Conservation (phyloP, 2,329 filamentous ascomycete genomes). For the Monosporascus sp. region DNA sequence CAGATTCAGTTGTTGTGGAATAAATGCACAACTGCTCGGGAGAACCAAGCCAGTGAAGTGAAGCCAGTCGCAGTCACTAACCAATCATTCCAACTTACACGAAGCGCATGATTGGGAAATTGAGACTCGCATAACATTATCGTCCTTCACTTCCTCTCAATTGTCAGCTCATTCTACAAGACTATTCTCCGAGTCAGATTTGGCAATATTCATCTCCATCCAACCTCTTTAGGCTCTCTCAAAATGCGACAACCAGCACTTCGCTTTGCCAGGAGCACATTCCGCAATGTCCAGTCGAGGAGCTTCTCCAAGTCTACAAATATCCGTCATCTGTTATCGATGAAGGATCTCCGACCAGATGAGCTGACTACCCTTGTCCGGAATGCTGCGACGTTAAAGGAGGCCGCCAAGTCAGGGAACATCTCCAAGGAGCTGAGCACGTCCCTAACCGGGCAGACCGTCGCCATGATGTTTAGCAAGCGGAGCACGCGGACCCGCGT, state of each 20-base stretch:
- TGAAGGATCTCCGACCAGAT: slow-evolving; percentile 72
- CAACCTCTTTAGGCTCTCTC: not conserved
- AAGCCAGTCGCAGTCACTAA: not conserved
- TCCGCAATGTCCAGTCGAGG: slow-evolving; percentile 31
- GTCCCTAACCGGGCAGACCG: slow-evolving; percentile 67
- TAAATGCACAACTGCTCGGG: too few species aligned
- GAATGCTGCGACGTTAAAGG: slow-evolving; percentile 75
- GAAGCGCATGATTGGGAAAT: slow-evolving; percentile 2
- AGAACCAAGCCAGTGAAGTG: too few species aligned
- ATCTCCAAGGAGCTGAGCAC: slow-evolving; percentile 54
- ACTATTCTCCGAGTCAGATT: not conserved
- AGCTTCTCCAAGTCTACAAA: slow-evolving; percentile 32
- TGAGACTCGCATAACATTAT: not conserved
- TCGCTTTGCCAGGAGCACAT: slow-evolving; percentile 12
- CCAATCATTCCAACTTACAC: slow-evolving; percentile 8
- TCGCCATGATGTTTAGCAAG: slow-evolving; percentile 97
- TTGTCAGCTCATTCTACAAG: not conserved
- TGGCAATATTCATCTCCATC: not conserved
- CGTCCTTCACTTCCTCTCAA: too few species aligned
- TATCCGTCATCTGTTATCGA: slow-evolving; percentile 86
- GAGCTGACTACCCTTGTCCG: slow-evolving; percentile 80
- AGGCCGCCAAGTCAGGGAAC: slow-evolving; percentile 65
- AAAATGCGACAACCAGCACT: slow-evolving; percentile 21
- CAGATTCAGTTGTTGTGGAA: too few species aligned
- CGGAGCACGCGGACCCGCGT: slow-evolving; percentile 89